Evolutionary conservation across 164 flowering plant species (phyloP).

Genomic region (Vitis rotundifolia): DNA sequence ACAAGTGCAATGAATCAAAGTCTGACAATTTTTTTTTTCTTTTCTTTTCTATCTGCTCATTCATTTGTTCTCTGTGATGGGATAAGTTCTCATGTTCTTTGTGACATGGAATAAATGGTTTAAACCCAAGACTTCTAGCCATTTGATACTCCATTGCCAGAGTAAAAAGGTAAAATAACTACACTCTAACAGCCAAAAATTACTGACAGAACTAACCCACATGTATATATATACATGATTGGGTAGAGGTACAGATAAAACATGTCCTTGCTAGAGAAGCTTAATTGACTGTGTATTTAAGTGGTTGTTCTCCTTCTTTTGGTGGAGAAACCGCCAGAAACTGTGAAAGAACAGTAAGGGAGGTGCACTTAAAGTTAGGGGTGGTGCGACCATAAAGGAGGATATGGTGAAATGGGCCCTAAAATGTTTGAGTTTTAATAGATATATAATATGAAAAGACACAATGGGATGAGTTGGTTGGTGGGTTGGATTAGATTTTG

Average conservation of each 20-base stretch:
- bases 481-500: constrained; percentile 18
- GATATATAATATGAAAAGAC: constrained; percentile 5
- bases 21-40: constrained; percentile 22
- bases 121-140: not conserved
- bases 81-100: constrained; percentile 19
- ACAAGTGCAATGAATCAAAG: constrained; percentile 26
- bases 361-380: not conserved
- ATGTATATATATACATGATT: no score
- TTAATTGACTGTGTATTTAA: not conserved
- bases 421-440: not conserved
- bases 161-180: not conserved
- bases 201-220: no score
- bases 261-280: no score
- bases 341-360: not conserved
- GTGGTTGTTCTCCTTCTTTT: not conserved
- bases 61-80: not conserved
- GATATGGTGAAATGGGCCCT: constrained; percentile 9
- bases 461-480: constrained; percentile 18
- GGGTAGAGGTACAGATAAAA: no score
- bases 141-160: not conserved
- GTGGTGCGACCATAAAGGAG: constrained; percentile 8
- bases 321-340: no score
- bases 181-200: not conserved
- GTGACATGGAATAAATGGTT: constrained; percentile 5
- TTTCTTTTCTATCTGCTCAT: constrained; percentile 3